Conservation (phyloP, 108 stramenopile species). For the Cyclotella atomus region DNA sequence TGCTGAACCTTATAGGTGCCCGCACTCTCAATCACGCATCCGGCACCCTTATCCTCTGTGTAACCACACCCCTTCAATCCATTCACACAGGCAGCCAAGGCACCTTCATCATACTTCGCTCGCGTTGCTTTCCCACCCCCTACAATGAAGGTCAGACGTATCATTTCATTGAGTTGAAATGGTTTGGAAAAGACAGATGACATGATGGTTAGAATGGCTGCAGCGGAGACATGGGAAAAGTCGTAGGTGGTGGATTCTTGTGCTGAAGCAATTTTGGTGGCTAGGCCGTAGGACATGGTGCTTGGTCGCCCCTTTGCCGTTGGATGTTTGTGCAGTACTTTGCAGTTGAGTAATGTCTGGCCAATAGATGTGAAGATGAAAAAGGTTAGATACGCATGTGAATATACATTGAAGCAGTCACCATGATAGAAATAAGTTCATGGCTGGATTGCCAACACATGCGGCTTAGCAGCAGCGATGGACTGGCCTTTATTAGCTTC, state of each 20-base stretch:
- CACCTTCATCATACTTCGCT: constrained; percentile 88
- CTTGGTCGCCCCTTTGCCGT: no score
- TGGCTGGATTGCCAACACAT: no score
- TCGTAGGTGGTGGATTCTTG: neutral
- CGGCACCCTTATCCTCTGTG: constrained; percentile 89
- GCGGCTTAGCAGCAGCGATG: no score
- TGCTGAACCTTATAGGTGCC: constrained; percentile 94
- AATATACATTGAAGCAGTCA: no score
- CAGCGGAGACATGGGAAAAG: neutral
- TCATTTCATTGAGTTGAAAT: constrained; percentile 50
- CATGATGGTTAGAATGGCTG: constrained; percentile 6
- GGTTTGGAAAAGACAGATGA: constrained; percentile 7
- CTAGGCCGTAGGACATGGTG: constrained; percentile 14
- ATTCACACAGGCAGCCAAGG: constrained; percentile 78
- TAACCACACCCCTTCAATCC: constrained; percentile 83
- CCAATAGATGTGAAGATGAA: no score
- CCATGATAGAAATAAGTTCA: no score
- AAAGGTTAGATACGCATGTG: no score
- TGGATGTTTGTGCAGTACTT: no score
- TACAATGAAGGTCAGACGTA: constrained; percentile 88
- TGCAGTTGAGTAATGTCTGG: no score
- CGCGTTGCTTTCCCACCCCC: constrained; percentile 90
- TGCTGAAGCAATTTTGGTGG: constrained; percentile 6
- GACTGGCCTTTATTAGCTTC: no score
- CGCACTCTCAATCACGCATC: constrained; percentile 79